Evolutionary conservation across 75 land plant species (phyloP), one percentile per base, ranked within the genome.

Genomic region (Sequoia sempervirens): DNA sequence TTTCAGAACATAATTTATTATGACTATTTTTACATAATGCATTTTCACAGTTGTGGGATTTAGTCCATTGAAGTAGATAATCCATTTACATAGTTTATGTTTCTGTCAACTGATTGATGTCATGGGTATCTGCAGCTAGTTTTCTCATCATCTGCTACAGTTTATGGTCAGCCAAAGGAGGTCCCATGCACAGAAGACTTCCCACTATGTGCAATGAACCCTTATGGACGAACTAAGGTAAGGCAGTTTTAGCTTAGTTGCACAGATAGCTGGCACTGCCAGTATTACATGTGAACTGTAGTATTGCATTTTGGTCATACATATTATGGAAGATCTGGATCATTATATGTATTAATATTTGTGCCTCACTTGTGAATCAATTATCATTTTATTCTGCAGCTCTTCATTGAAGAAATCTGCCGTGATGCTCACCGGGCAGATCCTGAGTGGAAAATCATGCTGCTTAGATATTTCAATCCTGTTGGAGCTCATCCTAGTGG

Each of bases 401-500:
- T 96, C 78, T 75, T 89, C 69, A 90, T 90, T 83, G 98, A 96
- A 91, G 94, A 94, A 41, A 96, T 96, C 0, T 90, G 91, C 58
- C 90, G 88, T 52, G 96, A 96, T 85, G 72, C 94, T 14, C 83
- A 91, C 28, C 75, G 54, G 41, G 82, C 96, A 58, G 98, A 96
- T 70, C 64, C 96, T 76, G 92, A 91, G 40, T 96, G 98, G 98
- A 87, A 89, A 76, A 91, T 94, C 12, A 88, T 96, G 40, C 80
- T 96, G 78, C 86, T 96, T 30, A 86, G 98, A 78, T 94, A 94
- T 75, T 94, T 96, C 84, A 96, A 94, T 83, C 98, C 98, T 32
- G 96, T 96, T 70, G 98, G 96, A 83, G 94, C 96, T 41, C 98
- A 96, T 86, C 91, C 92, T 23, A 96, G 96, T 89, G 98, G 96